Conservation (phyloP, 2,329 filamentous ascomycete genomes). For the Thielaviopsis musarum region DNA sequence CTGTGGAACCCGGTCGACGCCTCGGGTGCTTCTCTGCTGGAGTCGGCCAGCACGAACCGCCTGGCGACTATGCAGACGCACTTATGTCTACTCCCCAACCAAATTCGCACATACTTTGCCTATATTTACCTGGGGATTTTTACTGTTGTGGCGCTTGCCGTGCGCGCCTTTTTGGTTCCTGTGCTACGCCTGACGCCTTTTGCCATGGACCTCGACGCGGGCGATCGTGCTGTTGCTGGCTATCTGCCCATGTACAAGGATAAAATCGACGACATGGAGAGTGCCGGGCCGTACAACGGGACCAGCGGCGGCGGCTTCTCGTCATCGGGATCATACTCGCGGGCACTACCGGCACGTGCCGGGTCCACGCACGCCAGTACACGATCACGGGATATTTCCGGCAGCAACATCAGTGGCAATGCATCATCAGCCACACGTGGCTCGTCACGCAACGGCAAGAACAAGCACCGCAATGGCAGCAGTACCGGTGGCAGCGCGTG, state of each 20-base stretch:
- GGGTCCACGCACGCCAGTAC: conserved; percentile 16
- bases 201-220: conserved; percentile 25
- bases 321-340: conserved; percentile 13
- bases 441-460: conserved; percentile 14
- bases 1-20: conserved; percentile 77
- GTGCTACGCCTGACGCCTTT: conserved; percentile 36
- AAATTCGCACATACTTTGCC: conserved; percentile 65
- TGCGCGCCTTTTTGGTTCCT: conserved; percentile 40
- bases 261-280: conserved; percentile 33
- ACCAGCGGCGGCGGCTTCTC: conserved; percentile 19
- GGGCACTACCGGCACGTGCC: conserved; percentile 4
- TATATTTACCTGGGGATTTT: conserved; percentile 51
- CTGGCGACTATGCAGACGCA: conserved; percentile 64
- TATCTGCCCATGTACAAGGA: conserved; percentile 35
- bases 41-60: conserved; percentile 16
- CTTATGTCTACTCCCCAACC: conserved; percentile 78
- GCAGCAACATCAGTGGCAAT: conserved; percentile 13
- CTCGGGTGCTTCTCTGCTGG: conserved; percentile 2
- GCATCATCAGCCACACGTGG: neutral
- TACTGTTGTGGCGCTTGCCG: conserved; percentile 30
- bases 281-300: conserved; percentile 16
- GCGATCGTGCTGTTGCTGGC: conserved; percentile 14
- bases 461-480: conserved; percentile 5
- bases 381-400: conserved; percentile 8
- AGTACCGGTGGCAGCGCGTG: conserved; percentile 17